Evolutionary conservation across 1,139 yeast species (phyloP).

Genomic region (Pichia sp.): DNA sequence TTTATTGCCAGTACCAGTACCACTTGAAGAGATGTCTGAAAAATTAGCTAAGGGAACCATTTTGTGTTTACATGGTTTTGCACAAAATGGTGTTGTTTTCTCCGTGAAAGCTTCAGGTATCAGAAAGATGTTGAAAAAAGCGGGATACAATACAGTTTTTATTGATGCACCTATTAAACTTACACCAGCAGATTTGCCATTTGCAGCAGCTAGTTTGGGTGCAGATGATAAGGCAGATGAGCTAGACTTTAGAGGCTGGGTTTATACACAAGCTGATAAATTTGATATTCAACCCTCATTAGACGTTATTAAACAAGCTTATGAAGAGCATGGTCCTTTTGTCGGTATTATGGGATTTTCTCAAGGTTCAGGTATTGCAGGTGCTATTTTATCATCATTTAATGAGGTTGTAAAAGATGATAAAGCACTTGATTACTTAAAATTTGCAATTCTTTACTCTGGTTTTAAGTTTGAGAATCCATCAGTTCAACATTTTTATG

Average conservation of each 20-base stretch:
- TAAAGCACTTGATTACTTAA: constrained; percentile 34
- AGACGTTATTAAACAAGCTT: constrained; percentile 46
- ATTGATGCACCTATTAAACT: constrained; percentile 70
- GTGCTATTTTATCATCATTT: constrained; percentile 42
- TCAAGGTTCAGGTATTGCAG: constrained; percentile 88
- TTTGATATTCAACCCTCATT: constrained; percentile 41
- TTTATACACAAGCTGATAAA: constrained; percentile 35
- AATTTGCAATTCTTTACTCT: constrained; percentile 69
- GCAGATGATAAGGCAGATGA: constrained; percentile 35
- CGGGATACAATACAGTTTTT: constrained; percentile 65
- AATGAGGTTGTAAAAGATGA: constrained; percentile 28
- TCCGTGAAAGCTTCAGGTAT: constrained; percentile 77
- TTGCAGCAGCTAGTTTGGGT: constrained; percentile 34
- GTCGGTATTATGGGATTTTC: constrained; percentile 86
- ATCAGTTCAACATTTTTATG: constrained; percentile 44
- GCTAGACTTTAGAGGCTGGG: constrained; percentile 52
- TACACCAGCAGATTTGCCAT: constrained; percentile 63
- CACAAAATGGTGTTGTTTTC: constrained; percentile 67
- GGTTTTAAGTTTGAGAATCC: constrained; percentile 65
- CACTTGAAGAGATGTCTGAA: constrained; percentile 13
- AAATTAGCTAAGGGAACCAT: constrained; percentile 27
- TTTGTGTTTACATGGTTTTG: constrained; percentile 32
- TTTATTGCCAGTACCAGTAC: background rate
- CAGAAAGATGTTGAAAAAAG: constrained; percentile 61
- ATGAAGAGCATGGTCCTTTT: constrained; percentile 74